Base-by-base conservation (phyloP, 305 asterid species). In the Solanum hybrid region DNA sequence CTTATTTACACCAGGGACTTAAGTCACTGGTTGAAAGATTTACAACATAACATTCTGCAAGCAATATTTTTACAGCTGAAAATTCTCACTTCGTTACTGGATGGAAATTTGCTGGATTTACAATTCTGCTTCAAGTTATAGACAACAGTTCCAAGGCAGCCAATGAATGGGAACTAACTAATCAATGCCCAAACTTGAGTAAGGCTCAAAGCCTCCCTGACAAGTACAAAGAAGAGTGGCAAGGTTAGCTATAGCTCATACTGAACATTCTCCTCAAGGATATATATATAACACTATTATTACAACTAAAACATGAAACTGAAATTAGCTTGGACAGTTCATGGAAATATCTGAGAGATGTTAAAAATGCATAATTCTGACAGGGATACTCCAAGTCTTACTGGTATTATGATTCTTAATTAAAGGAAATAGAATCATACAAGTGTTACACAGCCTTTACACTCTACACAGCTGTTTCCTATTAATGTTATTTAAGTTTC, bases 141-240 rank as follows among this genome's bases (percentile, higher is more conserved):
- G 87, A 82, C 24, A 84, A 86, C 76, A 90, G 87, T 31, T 29
- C 37, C 88, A 34, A 91, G 88, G 88, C 87, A 31, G 36, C 46
- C 35, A 36, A 88, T 32, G 89, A 76, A 75, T 32, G 26, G 73
- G 76, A 32, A 38, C 73, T 22, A 10, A 71, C 95, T 93, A 96
- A 91, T 95, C 98, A 34, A 96, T 94, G 90, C 97, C 97, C 95
- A 96, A 92, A 92, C 96, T 94, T 22, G 99, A 94, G 91, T 93
- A 96, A 51, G 98, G 98, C 91, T 95, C 98, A 64, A 95, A 93
- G 37, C 95, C 96, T 11, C 94, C 96, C 98, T 96, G 97, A 87
- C 86, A 89, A 34, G 85, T 24, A 38, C 87, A 90, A 46, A 51
- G 20, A 82, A 84, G 87, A 73, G 10, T 60, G 79, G 64, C 51